Evolutionary conservation across 78 protist species (phyloP).

Genomic region (Dictyostelium discoideum): DNA sequence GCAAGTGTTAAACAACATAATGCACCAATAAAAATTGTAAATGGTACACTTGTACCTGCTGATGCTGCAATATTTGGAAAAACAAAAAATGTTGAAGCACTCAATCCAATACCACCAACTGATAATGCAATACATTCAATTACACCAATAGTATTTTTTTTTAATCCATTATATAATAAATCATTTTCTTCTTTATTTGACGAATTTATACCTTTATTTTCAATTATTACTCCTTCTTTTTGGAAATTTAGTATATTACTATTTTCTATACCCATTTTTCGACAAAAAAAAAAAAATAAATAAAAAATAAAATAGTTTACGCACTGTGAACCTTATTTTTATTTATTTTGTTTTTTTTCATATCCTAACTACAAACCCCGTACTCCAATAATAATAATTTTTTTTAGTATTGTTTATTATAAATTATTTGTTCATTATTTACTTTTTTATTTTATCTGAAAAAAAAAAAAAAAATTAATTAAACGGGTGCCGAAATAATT

Average conservation of each 20-base stretch:
- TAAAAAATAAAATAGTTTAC: no score
- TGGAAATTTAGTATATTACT: neutral
- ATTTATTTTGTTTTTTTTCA: no score
- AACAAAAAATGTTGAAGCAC: constrained; percentile 35
- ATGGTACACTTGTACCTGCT: constrained; percentile 55
- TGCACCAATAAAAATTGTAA: constrained; percentile 31
- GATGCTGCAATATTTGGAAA: constrained; percentile 28
- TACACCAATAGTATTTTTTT: constrained; percentile 42
- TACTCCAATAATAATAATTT: no score
- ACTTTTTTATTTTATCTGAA: no score
- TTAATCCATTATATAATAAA: neutral
- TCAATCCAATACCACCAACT: constrained; percentile 49
- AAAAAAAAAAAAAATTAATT: no score
- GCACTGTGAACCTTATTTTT: no score
- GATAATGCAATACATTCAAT: constrained; percentile 24
- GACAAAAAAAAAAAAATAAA: neutral
- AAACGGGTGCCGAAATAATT: no score
- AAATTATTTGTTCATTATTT: no score
- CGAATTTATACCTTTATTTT: neutral
- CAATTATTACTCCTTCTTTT: neutral
- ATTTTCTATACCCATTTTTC: neutral
- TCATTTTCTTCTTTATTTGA: neutral
- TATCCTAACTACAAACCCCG: no score
- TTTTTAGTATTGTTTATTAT: no score
- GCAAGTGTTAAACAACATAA: constrained; percentile 59